phyloP scores from a whole-genome alignment of 2,329 filamentous ascomycete genomes.

The Coniochaeta hoffmannii region DNA sequence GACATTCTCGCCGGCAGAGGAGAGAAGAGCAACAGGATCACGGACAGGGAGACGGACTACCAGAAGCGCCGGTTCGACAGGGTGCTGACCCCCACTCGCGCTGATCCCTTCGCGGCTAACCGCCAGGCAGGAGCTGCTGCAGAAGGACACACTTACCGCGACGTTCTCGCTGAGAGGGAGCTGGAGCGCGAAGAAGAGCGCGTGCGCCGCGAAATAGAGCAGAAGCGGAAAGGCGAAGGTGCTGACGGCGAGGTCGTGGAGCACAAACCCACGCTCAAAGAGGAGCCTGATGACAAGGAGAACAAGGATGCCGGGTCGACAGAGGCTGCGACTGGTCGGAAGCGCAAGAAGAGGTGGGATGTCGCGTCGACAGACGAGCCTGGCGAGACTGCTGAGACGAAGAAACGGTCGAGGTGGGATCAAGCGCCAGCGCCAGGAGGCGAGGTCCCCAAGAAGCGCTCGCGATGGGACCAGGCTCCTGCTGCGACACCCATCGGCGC shows the following conservation, averaged over 20 bases:
- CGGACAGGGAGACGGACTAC: conserved; percentile 92
- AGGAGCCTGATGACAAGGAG: conserved; percentile 63
- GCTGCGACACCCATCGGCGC: conserved; percentile 69
- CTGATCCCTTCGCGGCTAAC: conserved; percentile 77
- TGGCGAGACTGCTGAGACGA: conserved; percentile 45
- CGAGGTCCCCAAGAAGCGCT: conserved; percentile 65
- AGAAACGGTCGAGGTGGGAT: conserved; percentile 86
- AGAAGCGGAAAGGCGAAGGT: conserved; percentile 55
- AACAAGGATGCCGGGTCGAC: conserved; percentile 63
- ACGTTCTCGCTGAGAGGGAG: conserved; percentile 85
- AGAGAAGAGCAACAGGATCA: conserved; percentile 85
- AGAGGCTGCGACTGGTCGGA: conserved; percentile 57
- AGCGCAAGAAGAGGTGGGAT: conserved; percentile 96
- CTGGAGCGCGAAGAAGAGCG: conserved; percentile 90
- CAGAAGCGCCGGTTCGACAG: conserved; percentile 93
- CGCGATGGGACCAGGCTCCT: conserved; percentile 88
- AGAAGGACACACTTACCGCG: conserved; percentile 79
- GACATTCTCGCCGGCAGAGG: conserved; percentile 75
- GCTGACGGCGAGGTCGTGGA: conserved; percentile 52
- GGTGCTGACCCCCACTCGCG: conserved; percentile 75
- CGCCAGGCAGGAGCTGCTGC: conserved; percentile 57
- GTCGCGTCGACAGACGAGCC: conserved; percentile 53
- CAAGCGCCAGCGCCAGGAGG: conserved; percentile 58
- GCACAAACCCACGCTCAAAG: conserved; percentile 68
- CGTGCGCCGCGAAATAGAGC: conserved; percentile 70